A percentile compares a stretch with the other conserved stretches of the same genome.
Evolutionary conservation across 2,329 filamentous ascomycete genomes (phyloP).

Genomic region (Alternaria consortialis): DNA sequence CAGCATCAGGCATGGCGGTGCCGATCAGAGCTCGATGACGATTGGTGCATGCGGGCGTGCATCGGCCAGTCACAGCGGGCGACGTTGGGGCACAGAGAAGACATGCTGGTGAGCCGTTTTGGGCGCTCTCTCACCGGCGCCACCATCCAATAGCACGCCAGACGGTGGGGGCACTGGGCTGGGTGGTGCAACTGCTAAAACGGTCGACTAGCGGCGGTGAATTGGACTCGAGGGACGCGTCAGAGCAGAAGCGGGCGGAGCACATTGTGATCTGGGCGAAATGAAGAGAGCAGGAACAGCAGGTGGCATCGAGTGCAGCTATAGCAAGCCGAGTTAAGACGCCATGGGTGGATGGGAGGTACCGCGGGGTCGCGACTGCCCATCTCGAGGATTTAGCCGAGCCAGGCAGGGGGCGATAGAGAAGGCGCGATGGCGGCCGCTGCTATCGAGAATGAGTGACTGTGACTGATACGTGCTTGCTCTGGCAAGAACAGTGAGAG

Average conservation of each 20-base stretch:
- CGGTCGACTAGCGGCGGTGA: slow-evolving; percentile 45
- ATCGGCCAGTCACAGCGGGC: slow-evolving; percentile 34
- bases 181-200: slow-evolving; percentile 46
- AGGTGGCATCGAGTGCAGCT: slow-evolving; percentile 22
- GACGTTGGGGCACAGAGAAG: slow-evolving; percentile 31
- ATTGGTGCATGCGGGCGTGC: slow-evolving; percentile 28
- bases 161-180: slow-evolving; percentile 32
- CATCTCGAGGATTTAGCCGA: slow-evolving; percentile 37
- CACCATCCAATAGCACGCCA: slow-evolving; percentile 25
- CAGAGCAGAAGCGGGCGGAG: slow-evolving; percentile 26
- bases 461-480: not conserved
- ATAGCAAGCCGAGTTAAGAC: slow-evolving; percentile 26
- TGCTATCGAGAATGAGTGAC: not conserved
- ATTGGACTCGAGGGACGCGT: slow-evolving; percentile 41
- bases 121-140: slow-evolving; percentile 37
- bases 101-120: slow-evolving; percentile 38
- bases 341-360: slow-evolving; percentile 13
- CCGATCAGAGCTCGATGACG: slow-evolving; percentile 35
- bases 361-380: slow-evolving; percentile 24
- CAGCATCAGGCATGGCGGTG: slow-evolving; percentile 28
- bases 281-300: slow-evolving; percentile 31
- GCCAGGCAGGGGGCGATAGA: slow-evolving; percentile 6
- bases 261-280: slow-evolving; percentile 31
- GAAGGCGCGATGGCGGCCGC: slow-evolving; percentile 14
- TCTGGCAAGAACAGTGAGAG: not conserved